Evolutionary conservation across 2,329 filamentous ascomycete species (phyloP).

Genomic region (Eutypa lata): DNA sequence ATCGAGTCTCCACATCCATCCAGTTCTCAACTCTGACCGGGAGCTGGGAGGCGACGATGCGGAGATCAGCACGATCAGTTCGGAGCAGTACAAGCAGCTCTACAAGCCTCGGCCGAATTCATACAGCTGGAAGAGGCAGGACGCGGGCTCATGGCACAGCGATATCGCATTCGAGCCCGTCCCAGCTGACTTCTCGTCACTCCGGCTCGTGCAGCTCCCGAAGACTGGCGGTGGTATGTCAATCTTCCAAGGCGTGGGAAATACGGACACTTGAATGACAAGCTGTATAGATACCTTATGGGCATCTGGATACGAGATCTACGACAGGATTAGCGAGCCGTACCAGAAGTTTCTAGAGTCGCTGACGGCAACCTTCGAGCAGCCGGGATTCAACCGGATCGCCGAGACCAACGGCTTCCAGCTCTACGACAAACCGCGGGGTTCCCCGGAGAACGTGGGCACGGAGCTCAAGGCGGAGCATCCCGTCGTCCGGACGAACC

Average conservation of each 20-base stretch:
- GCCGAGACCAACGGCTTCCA: conserved; percentile 45
- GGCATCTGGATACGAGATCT: conserved; percentile 51
- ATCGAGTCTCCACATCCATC: conserved; percentile 53
- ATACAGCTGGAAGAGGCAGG: conserved; percentile 20
- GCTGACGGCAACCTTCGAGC: conserved; percentile 48
- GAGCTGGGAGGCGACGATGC: conserved; percentile 50
- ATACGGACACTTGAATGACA: no score
- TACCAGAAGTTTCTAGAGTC: conserved; percentile 45
- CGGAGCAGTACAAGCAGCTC: conserved; percentile 50
- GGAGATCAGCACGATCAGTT: conserved; percentile 55
- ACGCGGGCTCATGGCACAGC: conserved; percentile 47
- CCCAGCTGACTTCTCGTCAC: conserved; percentile 51
- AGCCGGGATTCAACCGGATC: conserved; percentile 48
- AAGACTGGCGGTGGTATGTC: conserved; percentile 37
- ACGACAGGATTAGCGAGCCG: conserved; percentile 49
- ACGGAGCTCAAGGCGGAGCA: conserved; percentile 46
- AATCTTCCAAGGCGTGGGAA: conserved; percentile 28
- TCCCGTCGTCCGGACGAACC: conserved; percentile 58
- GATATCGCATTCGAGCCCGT: conserved; percentile 54
- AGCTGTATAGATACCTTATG: conserved; percentile 32
- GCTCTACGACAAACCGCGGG: conserved; percentile 41
- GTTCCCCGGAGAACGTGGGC: conserved; percentile 57
- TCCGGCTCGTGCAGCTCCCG: conserved; percentile 47
- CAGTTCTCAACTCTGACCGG: conserved; percentile 30
- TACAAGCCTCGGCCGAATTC: conserved; percentile 45